Base-by-base conservation (phyloP, 331 rosid species). In the Quercus tomentella region DNA sequence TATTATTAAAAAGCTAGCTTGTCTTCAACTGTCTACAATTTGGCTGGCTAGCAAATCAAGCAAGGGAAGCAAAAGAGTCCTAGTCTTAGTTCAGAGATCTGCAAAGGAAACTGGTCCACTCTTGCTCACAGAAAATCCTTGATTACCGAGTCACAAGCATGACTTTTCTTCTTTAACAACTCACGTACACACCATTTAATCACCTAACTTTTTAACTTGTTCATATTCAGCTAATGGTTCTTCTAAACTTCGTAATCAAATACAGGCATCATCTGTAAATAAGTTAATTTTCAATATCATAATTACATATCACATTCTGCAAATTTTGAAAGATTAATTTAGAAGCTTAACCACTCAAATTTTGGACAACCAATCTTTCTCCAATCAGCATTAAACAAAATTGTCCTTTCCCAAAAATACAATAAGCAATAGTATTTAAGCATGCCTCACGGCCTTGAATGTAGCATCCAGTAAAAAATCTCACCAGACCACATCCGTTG, bases 401-500 rank as follows among this genome's bases (percentile, higher is more conserved):
- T 21, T 4, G 33, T 56, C 56, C 30, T 41, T 62, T 62, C 41
- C 33, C 33, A 62, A 62, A 25, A 80, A 80, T 70, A 86, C 22
- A 80, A 30, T 26, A 73, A 82, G 74, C 25, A 76, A 83, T 26
- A 67, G 81, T 56, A 77, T 65, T 23, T 23, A 23, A 23, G 25
- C 25, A 82, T 55, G 72, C 30, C n/a, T 78, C n/a, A 77, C 7
- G 60, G 72, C 73, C 70, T 28, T 55, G 52, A 70, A 84, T 51
- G 76, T 57, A 66, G 76, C 60, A 85, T 80, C 43, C 33, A 41
- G 74, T 74, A 87, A 79, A 90, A 78, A 80, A 81, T 90, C 99
- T 88, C 79, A 95, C 99, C 90, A 89, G 97, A 83, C 99, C 99
- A 68, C 90, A 77, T 88, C 90, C 93, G 84, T 85, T 93, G 92